phyloP scores from a whole-genome alignment of 2,329 filamentous ascomycete species.

The Fusarium mangiferae region DNA sequence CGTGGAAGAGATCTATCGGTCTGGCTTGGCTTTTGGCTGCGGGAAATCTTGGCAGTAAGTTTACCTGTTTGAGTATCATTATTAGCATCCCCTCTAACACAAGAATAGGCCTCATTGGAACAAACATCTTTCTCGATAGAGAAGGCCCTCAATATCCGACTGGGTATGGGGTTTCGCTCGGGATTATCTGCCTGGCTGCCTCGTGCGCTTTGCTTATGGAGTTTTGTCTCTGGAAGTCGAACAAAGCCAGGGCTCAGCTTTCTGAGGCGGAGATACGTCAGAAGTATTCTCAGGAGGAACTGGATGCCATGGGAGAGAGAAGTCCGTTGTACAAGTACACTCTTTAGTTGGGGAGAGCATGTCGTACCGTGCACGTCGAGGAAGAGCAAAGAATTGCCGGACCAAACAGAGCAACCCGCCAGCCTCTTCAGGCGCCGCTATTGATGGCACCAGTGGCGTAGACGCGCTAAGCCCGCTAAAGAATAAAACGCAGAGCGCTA shows the following conservation, averaged over 20 bases:
- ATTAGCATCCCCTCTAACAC: not conserved
- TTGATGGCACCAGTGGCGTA: not conserved
- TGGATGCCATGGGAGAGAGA: slow-evolving; percentile 32
- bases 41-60: slow-evolving; percentile 40
- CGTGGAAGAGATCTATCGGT: slow-evolving; percentile 39
- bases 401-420: not conserved
- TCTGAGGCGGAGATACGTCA: slow-evolving; percentile 13
- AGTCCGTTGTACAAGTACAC: slow-evolving; percentile 31
- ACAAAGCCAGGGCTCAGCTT: slow-evolving; percentile 8
- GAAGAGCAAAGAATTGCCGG: not conserved
- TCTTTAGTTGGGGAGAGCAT: not conserved
- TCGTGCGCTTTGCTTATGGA: slow-evolving; percentile 21
- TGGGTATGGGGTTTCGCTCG: slow-evolving; percentile 51
- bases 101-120: slow-evolving; percentile 43
- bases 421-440: not conserved
- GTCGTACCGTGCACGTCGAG: not conserved
- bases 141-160: slow-evolving; percentile 50
- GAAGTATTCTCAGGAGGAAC: slow-evolving; percentile 24
- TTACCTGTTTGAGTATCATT: not conserved
- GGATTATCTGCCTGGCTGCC: slow-evolving; percentile 33
- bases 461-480: not conserved
- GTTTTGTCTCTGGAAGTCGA: slow-evolving; percentile 22
- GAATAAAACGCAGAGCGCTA: not conserved
- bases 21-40: slow-evolving; percentile 39
- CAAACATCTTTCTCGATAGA: slow-evolving; percentile 52